phyloP scores from a whole-genome alignment of 73 alveolate species.

The Tetrahymena malaccensis region DNA sequence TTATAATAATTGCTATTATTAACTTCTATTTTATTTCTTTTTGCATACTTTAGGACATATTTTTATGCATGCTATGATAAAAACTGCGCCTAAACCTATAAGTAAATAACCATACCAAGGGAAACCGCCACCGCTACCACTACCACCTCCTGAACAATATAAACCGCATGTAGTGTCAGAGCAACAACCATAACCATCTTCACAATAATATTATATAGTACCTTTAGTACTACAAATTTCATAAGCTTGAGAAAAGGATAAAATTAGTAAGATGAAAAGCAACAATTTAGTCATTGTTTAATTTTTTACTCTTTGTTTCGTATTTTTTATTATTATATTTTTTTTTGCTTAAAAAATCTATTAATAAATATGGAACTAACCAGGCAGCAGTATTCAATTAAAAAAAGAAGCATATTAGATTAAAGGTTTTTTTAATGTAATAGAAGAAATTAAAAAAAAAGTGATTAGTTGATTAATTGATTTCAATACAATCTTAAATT shows the following conservation, averaged over 20 bases:
- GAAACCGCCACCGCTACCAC: neutral
- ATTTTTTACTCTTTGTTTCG: neutral
- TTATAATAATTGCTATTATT: neutral
- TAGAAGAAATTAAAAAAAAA: too few species aligned
- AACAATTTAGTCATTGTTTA: neutral
- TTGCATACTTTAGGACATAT: neutral
- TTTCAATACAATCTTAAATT: too few species aligned
- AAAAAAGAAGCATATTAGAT: too few species aligned
- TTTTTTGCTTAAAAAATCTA: neutral
- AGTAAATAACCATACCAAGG: neutral
- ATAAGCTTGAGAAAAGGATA: neutral
- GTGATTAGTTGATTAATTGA: too few species aligned
- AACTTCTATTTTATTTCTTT: neutral
- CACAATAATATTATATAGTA: neutral
- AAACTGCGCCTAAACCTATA: neutral
- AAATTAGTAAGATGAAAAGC: neutral
- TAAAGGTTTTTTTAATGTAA: too few species aligned
- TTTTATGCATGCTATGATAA: neutral
- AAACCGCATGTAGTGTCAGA: neutral
- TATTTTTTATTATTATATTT: too few species aligned
- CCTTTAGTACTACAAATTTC: neutral
- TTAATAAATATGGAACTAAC: neutral
- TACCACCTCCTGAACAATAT: neutral
- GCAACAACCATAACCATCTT: neutral
- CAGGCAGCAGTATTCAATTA: neutral